Evolutionary conservation across 2,329 filamentous ascomycete genomes (phyloP).

Genomic region (Periglandula ipomoeae): DNA sequence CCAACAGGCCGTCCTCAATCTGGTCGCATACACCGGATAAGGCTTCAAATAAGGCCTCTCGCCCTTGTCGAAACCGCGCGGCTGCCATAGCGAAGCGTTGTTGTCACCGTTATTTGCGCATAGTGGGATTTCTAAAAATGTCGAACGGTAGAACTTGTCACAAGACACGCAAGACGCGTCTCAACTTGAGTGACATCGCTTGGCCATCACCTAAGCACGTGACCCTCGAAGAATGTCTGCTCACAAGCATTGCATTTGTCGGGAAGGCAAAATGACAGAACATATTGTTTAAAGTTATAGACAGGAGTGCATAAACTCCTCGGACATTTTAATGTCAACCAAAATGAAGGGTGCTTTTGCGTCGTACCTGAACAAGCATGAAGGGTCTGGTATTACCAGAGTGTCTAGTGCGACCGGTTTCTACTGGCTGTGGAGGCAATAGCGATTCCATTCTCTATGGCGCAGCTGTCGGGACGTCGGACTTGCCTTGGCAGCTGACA

Average conservation of each 20-base stretch:
- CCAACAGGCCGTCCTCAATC: constrained; percentile 17
- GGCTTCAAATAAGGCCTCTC: constrained; percentile 30
- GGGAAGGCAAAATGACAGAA: too few relatives aligned
- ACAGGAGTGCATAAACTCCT: too few relatives aligned
- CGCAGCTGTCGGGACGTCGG: not conserved
- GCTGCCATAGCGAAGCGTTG: constrained; percentile 24
- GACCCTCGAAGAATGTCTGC: not conserved
- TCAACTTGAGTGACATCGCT: not conserved
- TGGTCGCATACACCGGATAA: constrained; percentile 29
- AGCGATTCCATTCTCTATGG: too few relatives aligned
- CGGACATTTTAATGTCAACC: too few relatives aligned
- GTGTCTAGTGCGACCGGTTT: too few relatives aligned
- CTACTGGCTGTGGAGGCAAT: not conserved
- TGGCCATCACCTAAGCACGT: not conserved
- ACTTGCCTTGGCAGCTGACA: not conserved
- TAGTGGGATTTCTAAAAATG: not conserved
- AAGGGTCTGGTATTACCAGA: too few relatives aligned
- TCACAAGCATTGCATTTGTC: not conserved
- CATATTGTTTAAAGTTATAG: too few relatives aligned
- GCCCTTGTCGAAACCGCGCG: constrained; percentile 28
- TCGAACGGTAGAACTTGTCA: not conserved
- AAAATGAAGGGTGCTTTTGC: too few relatives aligned
- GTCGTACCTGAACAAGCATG: too few relatives aligned
- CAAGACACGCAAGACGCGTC: not conserved
- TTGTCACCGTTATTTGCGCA: not conserved